These are phyloP conservation scores for Stephanodiscus triporus DNA, from an alignment of 108 stramenopile species.

Conservation along the genomic window DNA sequence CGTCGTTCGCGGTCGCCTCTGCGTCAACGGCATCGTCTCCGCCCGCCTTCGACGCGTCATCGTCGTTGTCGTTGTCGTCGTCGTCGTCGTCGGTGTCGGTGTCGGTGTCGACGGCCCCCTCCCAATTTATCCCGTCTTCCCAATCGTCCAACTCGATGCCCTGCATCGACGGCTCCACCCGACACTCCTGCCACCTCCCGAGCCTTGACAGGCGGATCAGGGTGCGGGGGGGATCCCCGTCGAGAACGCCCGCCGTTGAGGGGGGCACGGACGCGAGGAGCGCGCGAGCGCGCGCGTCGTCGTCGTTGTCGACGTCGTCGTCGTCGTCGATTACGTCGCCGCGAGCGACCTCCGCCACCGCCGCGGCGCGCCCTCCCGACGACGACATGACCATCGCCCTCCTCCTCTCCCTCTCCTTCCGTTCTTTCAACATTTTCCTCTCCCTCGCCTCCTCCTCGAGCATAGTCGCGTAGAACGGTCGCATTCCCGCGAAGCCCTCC, in stretches of 20 bases:
- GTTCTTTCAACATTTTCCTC: neutral
- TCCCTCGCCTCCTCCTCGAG: slow-evolving; percentile 33
- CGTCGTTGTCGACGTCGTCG: neutral
- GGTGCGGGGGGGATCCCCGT: slow-evolving; percentile 34
- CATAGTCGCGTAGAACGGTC: slow-evolving; percentile 36
- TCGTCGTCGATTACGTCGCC: too few relatives aligned
- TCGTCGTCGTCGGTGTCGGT: slow-evolving; percentile 16
- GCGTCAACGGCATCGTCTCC: neutral
- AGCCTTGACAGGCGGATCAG: slow-evolving; percentile 30
- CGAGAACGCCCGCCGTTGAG: slow-evolving; percentile 21
- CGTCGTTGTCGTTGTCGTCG: neutral
- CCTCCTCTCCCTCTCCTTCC: slow-evolving; percentile 45
- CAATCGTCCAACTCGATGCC: slow-evolving; percentile 78
- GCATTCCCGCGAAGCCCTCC: slow-evolving; percentile 31
- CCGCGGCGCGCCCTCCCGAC: neutral
- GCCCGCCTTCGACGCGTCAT: slow-evolving; percentile 1
- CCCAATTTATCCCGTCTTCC: slow-evolving; percentile 86
- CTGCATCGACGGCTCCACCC: slow-evolving; percentile 62
- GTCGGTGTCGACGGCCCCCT: slow-evolving; percentile 51
- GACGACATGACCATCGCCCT: neutral
- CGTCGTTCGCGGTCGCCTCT: slow-evolving; percentile 9
- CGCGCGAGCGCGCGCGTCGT: slow-evolving; percentile 1
- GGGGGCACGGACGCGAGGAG: neutral
- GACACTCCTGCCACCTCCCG: slow-evolving; percentile 44
- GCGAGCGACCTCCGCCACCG: neutral